Evolutionary conservation across 2,329 filamentous ascomycete genomes (phyloP), one percentile per base, ranked within the genome.

Genomic region (Botrytis fabae): DNA sequence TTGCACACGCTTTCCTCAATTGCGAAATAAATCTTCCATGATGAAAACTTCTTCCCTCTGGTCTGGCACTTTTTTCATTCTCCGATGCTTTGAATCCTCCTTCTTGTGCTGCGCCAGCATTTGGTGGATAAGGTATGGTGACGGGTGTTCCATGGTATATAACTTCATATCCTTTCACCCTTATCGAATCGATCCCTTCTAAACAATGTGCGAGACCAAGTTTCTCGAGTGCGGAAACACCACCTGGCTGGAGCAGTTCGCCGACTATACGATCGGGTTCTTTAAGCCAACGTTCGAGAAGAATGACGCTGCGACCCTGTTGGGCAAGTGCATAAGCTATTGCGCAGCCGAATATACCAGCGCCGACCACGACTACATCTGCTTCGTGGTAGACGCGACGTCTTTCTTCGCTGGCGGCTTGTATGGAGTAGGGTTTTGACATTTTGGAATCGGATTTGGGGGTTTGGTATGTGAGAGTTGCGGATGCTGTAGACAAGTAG

Each of bases 221-320:
- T 80, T 93, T 90, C 80, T 91, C 88, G 79, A 99, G 86, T 12
- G 96, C 93, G 70, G 89, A 86, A 48, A 97, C 91, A 68, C 96
- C 96, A 69, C 96, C 96, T 0, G 96, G 96, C 83, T 99, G 96
- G 78, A 99, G 85, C 76, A 99, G 85, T 84, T 99, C 96, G 78
- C 96, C 96, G 65, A 99, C 94, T 77, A 99, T 99, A 76, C 96
- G 91, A 84, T 98, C 92, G 32, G 96, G 96, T 85, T 98, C 92
- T 83, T 94, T 94, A 83, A 98, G 86, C 83, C 90, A 97, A 79
- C 89, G 89, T 85, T 99, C 96, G 69, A 99, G 89, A 69, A 99
- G 85, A 40, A 98, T 87, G 40, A 99, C 95, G 81, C 93, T 97
- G 75, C 96, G 90, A 71, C 94, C 95, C 84, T 98, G 96, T 78